A percentile compares a stretch with the other conserved stretches of the same genome.
Conservation (phyloP, 2,329 filamentous ascomycete genomes). For the Aspergillus candidus region DNA sequence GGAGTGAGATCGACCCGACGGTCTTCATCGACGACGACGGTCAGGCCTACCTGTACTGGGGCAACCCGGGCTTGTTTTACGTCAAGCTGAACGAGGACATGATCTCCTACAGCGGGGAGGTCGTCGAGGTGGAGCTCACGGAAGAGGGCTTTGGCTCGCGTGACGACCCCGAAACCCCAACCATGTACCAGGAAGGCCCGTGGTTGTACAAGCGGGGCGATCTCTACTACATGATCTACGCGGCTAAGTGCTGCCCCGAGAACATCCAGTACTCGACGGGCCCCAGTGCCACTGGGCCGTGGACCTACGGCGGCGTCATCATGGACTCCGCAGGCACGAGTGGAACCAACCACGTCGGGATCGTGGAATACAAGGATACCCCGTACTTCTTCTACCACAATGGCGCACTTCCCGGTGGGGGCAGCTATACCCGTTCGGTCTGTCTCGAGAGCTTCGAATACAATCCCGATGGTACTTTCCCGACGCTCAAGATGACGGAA, state of each 20-base stretch:
- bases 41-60: slow-evolving; percentile 41
- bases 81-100: slow-evolving; percentile 39
- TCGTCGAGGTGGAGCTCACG: slow-evolving; percentile 1
- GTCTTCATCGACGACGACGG: slow-evolving; percentile 41
- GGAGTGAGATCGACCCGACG: slow-evolving; percentile 29
- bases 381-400: slow-evolving; percentile 4
- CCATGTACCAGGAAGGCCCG: not conserved
- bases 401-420: not conserved
- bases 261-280: slow-evolving; percentile 1
- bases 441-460: not conserved
- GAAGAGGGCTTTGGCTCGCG: not conserved
- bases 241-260: slow-evolving; percentile 3
- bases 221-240: slow-evolving; percentile 1
- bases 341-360: not conserved
- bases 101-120: slow-evolving; percentile 24
- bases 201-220: slow-evolving; percentile 3
- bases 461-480: not conserved
- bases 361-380: not conserved
- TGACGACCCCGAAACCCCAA: not conserved
- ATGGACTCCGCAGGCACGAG: not conserved
- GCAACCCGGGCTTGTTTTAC: slow-evolving; percentile 35
- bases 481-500: not conserved
- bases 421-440: not conserved
- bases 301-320: slow-evolving; percentile 1
- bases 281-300: not conserved